Percentiles rank a stretch among this genome's conserved stretches.
Conservation (phyloP, 352 stramenopile species). For the Phytopythium delawarense region DNA sequence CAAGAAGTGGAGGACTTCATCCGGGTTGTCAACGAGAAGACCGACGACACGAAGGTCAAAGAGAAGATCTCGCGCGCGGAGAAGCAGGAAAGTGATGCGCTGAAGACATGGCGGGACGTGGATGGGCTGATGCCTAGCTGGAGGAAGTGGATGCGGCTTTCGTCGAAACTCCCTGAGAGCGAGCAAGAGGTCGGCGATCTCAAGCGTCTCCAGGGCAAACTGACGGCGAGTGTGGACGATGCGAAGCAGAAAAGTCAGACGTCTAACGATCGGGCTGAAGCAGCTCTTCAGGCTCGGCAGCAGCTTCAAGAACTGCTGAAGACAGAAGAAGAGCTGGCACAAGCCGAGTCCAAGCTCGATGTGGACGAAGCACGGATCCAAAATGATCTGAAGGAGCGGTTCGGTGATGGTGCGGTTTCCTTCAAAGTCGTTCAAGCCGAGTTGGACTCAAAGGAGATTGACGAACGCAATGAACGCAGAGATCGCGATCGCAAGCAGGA, state of each 20-base stretch:
- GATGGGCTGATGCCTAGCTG: slow-evolving; percentile 62
- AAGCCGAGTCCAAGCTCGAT: neutral
- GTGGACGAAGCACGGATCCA: neutral
- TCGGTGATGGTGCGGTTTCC: slow-evolving; percentile 34
- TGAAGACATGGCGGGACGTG: slow-evolving; percentile 55
- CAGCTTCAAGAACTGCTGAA: neutral
- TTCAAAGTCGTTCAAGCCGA: slow-evolving; percentile 36
- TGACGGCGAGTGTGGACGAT: neutral
- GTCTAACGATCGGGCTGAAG: neutral
- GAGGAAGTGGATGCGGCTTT: slow-evolving; percentile 54
- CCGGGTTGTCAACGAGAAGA: slow-evolving; percentile 66
- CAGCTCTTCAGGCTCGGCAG: neutral
- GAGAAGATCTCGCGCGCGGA: slow-evolving; percentile 78
- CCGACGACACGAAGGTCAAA: slow-evolving; percentile 64
- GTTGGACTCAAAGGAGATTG: slow-evolving; percentile 44
- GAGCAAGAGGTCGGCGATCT: slow-evolving; percentile 43
- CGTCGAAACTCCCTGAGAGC: slow-evolving; percentile 40
- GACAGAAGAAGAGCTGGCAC: neutral
- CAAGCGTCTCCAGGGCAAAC: slow-evolving; percentile 12
- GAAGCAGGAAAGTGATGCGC: slow-evolving; percentile 31
- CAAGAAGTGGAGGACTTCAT: slow-evolving; percentile 60
- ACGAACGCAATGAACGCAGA: slow-evolving; percentile 43
- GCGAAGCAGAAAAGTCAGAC: neutral
- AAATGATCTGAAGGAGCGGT: slow-evolving; percentile 11
- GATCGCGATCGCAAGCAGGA: slow-evolving; percentile 54